Base-by-base conservation (phyloP, 2,329 filamentous ascomycete species). In the Diaporthe capsici region DNA sequence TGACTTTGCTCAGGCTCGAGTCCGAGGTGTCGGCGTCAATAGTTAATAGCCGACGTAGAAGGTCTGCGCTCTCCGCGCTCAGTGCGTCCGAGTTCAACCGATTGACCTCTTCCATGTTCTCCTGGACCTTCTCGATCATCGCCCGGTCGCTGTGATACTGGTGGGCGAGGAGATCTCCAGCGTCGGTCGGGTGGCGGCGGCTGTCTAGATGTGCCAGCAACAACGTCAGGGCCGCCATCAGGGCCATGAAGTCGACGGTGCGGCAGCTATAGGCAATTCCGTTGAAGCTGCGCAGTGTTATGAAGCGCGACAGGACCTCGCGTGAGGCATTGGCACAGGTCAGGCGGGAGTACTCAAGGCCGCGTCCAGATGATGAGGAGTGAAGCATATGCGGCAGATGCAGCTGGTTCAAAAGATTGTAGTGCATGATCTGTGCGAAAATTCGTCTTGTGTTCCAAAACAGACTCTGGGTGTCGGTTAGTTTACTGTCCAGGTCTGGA, bases 71-170 rank as follows among this genome's bases (percentile, higher is more conserved):
- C 60, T 83, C 75, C 7, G 77, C 78, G 34, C 77, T 81, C 8
- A 85, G 74, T 0, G 68, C 74, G 74, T 85, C 84, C 4, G 73
- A 53, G 72, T 81, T 82, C 1, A 78, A 25, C 6, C 73, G 72
- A 20, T 75, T 79, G n/a, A 83, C 73, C 22, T 78, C 76, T 12
- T 82, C 77, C 81, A 87, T 84, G 12, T 78, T 81, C 42, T 83
- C 80, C 4, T 83, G 79, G 3, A 79, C 79, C 28, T 83, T 79
- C 31, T 86, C 84, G 7, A 87, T 79, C 76, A 84, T 81, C 1
- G 80, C 84, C 9, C 84, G 82, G 76, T 88, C 86, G 63, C 81
- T 79, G 1, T 80, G 74, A 5, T 81, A 80, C 73, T 87, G 85
- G 75, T 87, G 84, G 8, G 80, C 81, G 0, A 87, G 80, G 22